Evolutionary conservation across 192 early-diverging fungal species (phyloP).

Genomic region (Entomortierella chlamydospora): DNA sequence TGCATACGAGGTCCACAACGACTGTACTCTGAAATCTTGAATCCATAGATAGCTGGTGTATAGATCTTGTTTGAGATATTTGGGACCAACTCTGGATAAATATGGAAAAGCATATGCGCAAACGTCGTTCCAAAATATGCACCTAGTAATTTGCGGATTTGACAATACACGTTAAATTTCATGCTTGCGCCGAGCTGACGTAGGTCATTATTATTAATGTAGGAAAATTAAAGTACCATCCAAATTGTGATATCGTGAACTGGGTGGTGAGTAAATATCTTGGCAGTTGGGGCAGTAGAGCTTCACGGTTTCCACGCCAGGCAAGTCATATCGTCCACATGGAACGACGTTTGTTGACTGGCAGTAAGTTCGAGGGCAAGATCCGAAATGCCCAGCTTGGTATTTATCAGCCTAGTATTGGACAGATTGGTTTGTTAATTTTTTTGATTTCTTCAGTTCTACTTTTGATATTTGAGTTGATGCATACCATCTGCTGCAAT

Average conservation of each 20-base stretch:
- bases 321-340: conserved; percentile 77
- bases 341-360: conserved; percentile 71
- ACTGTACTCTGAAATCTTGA: conserved; percentile 83
- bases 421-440: neutral
- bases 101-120: conserved; percentile 90
- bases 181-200: too few species aligned
- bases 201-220: too few species aligned
- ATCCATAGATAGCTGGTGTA: conserved; percentile 91
- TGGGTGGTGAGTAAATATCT: conserved; percentile 82
- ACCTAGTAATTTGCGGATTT: conserved; percentile 59
- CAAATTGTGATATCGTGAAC: conserved; percentile 72
- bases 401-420: conserved; percentile 71
- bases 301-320: conserved; percentile 75
- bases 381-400: conserved; percentile 80
- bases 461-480: too few species aligned
- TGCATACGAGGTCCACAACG: conserved; percentile 88
- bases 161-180: neutral
- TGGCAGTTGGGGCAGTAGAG: conserved; percentile 85
- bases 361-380: conserved; percentile 80
- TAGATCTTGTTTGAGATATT: conserved; percentile 69
- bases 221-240: too few species aligned
- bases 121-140: conserved; percentile 98
- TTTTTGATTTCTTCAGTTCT: too few species aligned
- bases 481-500: conserved; percentile 80
- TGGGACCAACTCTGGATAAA: conserved; percentile 83